phyloP scores from a whole-genome alignment of 768 basidiomycete genomes.

The Serpula lacrymans region DNA sequence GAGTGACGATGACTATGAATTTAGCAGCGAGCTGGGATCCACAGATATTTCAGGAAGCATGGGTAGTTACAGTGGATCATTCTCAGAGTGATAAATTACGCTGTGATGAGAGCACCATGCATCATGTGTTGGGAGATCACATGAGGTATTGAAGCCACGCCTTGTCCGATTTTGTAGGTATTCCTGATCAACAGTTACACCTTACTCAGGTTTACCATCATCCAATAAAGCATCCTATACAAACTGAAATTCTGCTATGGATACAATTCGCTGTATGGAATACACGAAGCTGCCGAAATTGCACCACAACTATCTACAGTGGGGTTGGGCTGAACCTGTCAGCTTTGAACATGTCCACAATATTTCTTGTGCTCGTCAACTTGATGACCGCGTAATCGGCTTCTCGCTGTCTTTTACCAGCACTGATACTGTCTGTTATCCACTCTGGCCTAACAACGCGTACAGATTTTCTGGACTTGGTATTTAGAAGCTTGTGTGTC shows the following conservation, averaged over 20 bases:
- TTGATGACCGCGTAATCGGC: conserved; percentile 51
- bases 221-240: no score
- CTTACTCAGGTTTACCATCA: no score
- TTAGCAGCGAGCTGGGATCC: conserved; percentile 43
- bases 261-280: no score
- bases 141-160: no score
- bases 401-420: conserved; percentile 61
- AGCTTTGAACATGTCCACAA: conserved; percentile 35
- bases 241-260: no score
- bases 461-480: conserved; percentile 43
- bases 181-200: no score
- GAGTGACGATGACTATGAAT: conserved; percentile 62
- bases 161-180: no score
- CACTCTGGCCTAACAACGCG: conserved; percentile 76
- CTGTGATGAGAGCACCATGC: no score
- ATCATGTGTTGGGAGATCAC: no score
- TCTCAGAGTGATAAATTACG: conserved; percentile 30
- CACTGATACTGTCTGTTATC: conserved; percentile 64
- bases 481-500: conserved; percentile 58
- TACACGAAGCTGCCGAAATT: no score
- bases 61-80: conserved; percentile 34
- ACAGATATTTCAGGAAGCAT: conserved; percentile 57
- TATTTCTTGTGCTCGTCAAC: conserved; percentile 31
- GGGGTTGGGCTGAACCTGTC: no score
- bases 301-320: no score